A percentile compares a stretch with the other conserved stretches of the same genome.
phyloP scores from a whole-genome alignment of 2,329 filamentous ascomycete species.

The Aureobasidium sp. region DNA sequence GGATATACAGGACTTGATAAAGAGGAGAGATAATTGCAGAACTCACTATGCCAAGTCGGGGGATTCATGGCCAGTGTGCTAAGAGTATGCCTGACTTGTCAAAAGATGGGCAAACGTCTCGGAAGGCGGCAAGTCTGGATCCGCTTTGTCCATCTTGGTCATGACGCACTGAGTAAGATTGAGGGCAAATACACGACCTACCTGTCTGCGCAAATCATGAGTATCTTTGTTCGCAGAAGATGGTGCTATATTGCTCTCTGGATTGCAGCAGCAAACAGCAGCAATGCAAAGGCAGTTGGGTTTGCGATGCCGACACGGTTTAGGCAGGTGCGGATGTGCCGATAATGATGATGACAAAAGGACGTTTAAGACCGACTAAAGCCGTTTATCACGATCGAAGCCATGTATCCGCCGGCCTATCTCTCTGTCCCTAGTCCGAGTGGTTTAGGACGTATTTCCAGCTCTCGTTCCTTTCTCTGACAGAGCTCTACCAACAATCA shows the following conservation, averaged over 20 bases:
- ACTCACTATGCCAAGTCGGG: conserved; percentile 5
- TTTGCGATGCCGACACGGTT: neutral
- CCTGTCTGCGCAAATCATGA: neutral
- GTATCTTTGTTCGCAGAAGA: neutral
- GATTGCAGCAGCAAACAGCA: neutral
- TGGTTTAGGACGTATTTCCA: neutral
- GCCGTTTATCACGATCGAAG: neutral
- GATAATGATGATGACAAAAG: conserved; percentile 6
- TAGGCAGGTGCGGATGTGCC: conserved; percentile 1
- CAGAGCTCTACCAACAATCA: neutral
- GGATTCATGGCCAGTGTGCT: neutral
- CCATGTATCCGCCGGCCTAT: neutral
- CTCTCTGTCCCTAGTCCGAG: neutral
- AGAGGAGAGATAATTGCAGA: neutral
- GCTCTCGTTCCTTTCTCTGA: neutral
- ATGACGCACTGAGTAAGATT: neutral
- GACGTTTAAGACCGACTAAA: neutral
- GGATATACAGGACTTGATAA: neutral
- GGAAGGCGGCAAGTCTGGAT: neutral
- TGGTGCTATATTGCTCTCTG: neutral
- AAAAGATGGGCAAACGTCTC: conserved; percentile 5
- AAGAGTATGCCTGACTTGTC: neutral
- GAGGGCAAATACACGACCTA: neutral
- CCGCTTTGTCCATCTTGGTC: neutral
- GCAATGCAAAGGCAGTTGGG: neutral